phyloP scores from a whole-genome alignment of 1,139 yeast genomes.

The Petasospora rhodanensis region DNA sequence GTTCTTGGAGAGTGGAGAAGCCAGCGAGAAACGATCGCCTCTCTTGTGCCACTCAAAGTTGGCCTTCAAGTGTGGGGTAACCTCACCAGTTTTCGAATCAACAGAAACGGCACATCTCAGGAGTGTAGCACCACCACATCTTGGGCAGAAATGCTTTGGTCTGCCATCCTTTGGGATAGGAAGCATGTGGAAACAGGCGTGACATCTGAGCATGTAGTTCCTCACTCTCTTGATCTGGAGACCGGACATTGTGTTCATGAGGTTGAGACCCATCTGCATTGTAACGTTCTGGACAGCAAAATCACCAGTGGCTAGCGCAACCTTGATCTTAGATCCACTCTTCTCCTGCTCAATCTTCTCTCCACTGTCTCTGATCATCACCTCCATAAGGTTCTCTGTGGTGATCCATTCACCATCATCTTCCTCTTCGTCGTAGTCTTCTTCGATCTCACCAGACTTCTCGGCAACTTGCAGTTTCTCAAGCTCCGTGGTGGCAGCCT shows the following conservation, averaged over 20 bases:
- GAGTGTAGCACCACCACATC: slow-evolving; percentile 89
- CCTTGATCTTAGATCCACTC: slow-evolving; percentile 41
- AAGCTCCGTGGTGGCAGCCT: slow-evolving; percentile 13
- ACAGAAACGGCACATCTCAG: slow-evolving; percentile 88
- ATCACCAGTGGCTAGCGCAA: slow-evolving; percentile 91
- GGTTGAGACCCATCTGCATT: slow-evolving; percentile 80
- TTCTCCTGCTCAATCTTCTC: slow-evolving; percentile 40
- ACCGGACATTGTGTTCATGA: slow-evolving; percentile 85
- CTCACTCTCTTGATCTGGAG: slow-evolving; percentile 79
- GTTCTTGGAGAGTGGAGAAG: slow-evolving; percentile 69
- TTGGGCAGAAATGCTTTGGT: slow-evolving; percentile 80
- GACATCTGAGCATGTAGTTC: slow-evolving; percentile 93
- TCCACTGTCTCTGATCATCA: slow-evolving; percentile 59
- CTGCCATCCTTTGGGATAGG: slow-evolving; percentile 74
- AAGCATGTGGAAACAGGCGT: slow-evolving; percentile 84
- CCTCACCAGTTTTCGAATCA: slow-evolving; percentile 70
- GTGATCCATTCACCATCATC: slow-evolving; percentile 97
- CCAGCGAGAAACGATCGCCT: slow-evolving; percentile 76
- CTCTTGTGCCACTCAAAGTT: slow-evolving; percentile 93
- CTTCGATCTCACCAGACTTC: slow-evolving; percentile 26
- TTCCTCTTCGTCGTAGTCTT: slow-evolving; percentile 52
- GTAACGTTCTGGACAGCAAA: slow-evolving; percentile 96
- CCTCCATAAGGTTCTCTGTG: slow-evolving; percentile 72
- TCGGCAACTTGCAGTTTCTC: slow-evolving; percentile 7
- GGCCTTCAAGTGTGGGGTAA: slow-evolving; percentile 85